Evolutionary conservation across 140 eudicot species (phyloP).

Genomic region (Anethum foeniculum): DNA sequence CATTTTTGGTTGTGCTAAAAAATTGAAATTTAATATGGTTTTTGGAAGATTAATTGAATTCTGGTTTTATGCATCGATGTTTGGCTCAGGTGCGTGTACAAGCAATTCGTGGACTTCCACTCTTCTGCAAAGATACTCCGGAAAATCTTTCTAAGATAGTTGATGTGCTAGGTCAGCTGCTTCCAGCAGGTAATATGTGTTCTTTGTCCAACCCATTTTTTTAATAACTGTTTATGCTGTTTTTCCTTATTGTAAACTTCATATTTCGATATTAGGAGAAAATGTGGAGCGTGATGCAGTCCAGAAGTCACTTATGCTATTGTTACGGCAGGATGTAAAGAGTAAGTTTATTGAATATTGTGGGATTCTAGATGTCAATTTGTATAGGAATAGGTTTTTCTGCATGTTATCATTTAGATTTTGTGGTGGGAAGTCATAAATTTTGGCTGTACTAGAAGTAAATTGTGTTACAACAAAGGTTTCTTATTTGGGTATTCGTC

Average conservation of each 20-base stretch:
- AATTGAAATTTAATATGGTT: neutral
- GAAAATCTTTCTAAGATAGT: constrained; percentile 54
- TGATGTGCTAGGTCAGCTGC: constrained; percentile 45
- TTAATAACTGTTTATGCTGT: neutral
- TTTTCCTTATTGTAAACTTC: neutral
- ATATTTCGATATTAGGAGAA: constrained; percentile 23
- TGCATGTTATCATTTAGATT: neutral
- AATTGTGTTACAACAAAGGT: neutral
- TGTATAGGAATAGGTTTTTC: neutral
- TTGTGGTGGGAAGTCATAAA: neutral
- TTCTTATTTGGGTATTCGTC: neutral
- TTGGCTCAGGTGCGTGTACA: constrained; percentile 55
- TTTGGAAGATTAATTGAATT: neutral
- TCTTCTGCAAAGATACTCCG: constrained; percentile 65
- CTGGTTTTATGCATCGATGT: neutral
- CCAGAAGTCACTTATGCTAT: constrained; percentile 44
- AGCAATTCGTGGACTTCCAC: constrained; percentile 77
- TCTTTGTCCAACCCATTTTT: neutral
- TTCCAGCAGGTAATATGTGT: constrained; percentile 35
- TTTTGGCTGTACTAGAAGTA: neutral
- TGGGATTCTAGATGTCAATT: neutral
- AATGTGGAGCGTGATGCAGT: constrained; percentile 71
- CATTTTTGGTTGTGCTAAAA: neutral
- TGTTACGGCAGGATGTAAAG: constrained; percentile 58
- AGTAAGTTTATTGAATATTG: constrained; percentile 25